Conservation (phyloP, 805 yeast species). For the Hanseniaspora jakobsenii region DNA sequence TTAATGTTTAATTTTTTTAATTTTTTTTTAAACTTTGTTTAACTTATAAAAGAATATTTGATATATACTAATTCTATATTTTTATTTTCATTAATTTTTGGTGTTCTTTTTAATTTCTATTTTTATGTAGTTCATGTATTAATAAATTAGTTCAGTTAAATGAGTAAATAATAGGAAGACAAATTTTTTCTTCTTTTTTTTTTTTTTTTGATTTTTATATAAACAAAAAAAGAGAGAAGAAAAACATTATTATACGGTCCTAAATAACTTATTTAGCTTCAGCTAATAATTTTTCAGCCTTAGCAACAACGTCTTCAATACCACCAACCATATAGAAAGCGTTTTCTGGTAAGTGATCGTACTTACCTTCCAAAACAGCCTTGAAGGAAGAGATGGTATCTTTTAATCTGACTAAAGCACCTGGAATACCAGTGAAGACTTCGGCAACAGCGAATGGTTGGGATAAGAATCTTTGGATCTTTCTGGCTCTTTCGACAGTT, state of each 20-base stretch:
- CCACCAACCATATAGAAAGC: constrained; percentile 99
- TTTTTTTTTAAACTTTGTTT: not conserved
- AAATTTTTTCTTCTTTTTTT: not conserved
- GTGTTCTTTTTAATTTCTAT: not conserved
- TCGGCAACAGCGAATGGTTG: constrained; percentile 99
- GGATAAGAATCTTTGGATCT: constrained; percentile 98
- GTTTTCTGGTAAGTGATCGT: constrained; percentile 96
- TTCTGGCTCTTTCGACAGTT: constrained; percentile 99
- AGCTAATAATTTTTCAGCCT: constrained; percentile 97
- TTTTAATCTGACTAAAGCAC: constrained; percentile 91
- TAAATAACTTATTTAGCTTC: constrained; percentile 52
- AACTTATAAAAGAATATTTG: constrained; percentile 14
- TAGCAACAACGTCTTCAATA: constrained; percentile 95
- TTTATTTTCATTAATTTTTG: constrained; percentile 6
- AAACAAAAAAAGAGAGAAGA: not conserved
- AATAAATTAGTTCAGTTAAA: no score
- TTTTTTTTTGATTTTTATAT: not conserved
- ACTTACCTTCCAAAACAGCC: constrained; percentile 96
- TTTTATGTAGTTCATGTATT: not conserved
- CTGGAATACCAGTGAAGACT: constrained; percentile 99
- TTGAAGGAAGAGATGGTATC: constrained; percentile 91
- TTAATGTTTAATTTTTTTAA: not conserved
- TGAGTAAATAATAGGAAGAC: no score
- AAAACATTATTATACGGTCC: constrained; percentile 10
- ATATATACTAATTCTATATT: constrained; percentile 11